Conservation (phyloP, 148 eudicot species). For the Oxyria digyna region DNA sequence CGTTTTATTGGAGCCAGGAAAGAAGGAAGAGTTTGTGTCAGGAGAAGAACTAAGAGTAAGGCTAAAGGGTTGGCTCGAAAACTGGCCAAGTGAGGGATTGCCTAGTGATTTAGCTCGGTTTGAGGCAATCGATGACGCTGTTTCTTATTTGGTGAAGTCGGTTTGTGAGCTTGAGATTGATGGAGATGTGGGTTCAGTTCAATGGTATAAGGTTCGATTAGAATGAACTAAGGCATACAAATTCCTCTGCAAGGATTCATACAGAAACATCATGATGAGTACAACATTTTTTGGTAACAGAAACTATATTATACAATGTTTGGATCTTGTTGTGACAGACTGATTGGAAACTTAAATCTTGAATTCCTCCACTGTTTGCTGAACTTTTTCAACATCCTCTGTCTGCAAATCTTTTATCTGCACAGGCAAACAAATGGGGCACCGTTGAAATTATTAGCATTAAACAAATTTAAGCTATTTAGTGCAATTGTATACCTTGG, state of each 20-base stretch:
- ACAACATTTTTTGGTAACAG: neutral
- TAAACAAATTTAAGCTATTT: neutral
- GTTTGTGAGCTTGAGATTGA: conserved; percentile 87
- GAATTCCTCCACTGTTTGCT: neutral
- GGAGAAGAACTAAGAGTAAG: conserved; percentile 56
- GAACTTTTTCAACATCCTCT: neutral
- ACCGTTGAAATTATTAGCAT: neutral
- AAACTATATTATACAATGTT: neutral
- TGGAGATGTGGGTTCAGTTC: conserved; percentile 85
- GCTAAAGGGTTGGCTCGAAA: conserved; percentile 63
- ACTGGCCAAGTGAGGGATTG: conserved; percentile 54
- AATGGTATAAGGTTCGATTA: conserved; percentile 80
- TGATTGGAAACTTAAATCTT: conserved; percentile 1
- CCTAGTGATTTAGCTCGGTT: conserved; percentile 74
- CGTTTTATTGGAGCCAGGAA: conserved; percentile 74
- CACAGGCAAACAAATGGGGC: neutral
- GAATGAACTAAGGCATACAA: conserved; percentile 10
- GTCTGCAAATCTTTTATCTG: neutral
- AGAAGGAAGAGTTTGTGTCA: conserved; percentile 51
- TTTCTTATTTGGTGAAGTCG: conserved; percentile 48
- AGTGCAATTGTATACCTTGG: conserved; percentile 44
- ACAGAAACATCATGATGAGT: conserved; percentile 1
- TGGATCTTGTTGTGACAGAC: neutral
- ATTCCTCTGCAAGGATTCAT: neutral
- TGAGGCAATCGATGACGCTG: conserved; percentile 58